Evolutionary conservation across 305 asterid genomes (phyloP), one percentile per base, ranked within the genome.

Genomic region (Solanum aculeatissimum): DNA sequence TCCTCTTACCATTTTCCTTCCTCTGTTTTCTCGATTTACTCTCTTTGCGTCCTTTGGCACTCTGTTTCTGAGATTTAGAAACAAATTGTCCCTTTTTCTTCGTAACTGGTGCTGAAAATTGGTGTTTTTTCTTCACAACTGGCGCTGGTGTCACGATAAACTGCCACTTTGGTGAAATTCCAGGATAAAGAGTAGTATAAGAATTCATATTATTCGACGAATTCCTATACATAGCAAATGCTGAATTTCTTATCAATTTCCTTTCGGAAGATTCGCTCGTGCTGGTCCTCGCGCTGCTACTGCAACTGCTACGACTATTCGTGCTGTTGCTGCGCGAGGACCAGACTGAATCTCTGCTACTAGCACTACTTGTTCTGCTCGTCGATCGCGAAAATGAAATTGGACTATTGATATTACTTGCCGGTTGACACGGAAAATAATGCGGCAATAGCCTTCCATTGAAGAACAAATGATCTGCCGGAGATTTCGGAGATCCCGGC

Each of bases 241-340:
- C 84, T 62, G 72, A 45, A 16, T 45, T 18, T 60, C 84, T 87
- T 29, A 69, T 60, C 53, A 82, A 19, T 32, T 62, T 78, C 14
- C 84, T 88, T 84, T 82, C 92, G 0, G 91, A 69, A 2, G 78
- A 74, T 66, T 84, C 91, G 27, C 98, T 94, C 2, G 87, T 91
- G 89, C 98, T 95, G 7, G 95, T 91, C 70, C 98, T 92, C 21
- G 97, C 92, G 82, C 97, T 95, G 91, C 91, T 90, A 84, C 90
- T 89, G 70, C 92, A 90, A 88, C 93, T 92, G 86, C 92, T 88
- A 89, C 94, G 84, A 60, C 87, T 91, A 84, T 87, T 93, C 14
- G 91, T 92, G 88, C 98, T 95, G 86, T 90, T 94, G 89, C 98
- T 92, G 13, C 98, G 93, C 0, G 98, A 95, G 12, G 97, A 92